Base-by-base conservation (phyloP, 805 yeast species). In the Brettanomyces nanus region DNA sequence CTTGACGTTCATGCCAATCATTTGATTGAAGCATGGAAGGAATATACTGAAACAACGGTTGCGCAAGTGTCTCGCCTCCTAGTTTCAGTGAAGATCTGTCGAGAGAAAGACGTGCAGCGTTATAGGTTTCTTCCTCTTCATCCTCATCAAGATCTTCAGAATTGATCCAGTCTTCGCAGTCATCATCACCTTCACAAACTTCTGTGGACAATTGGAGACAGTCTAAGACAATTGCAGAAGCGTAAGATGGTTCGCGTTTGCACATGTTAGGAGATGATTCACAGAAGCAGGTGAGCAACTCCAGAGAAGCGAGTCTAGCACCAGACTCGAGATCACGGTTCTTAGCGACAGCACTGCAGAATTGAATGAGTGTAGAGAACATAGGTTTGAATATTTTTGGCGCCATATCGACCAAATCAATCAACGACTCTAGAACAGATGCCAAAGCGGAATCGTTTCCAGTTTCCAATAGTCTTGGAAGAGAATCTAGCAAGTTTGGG, bases 251-350 rank as follows among this genome's bases (percentile, higher is more conserved):
- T 48, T 85, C 85, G 23, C 77, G 63, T 55, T 84, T 84, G 66
- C 97, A 90, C 98, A 92, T 92, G 36, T 78, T 79, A 28, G 98
- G 97, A 7, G 96, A 83, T 19, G 84, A 82, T 57, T 92, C 98
- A 42, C 92, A 77, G 55, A 92, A 92, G 0, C 95, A 83, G 5
- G 95, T 85, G 48, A 87, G 66, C 40, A 92, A 70, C 62, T 92
- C 98, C 45, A 92, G 65, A 4, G 96, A 92, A 1, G 92, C 81
- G 51, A 85, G 68, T 54, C 98, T 75, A 4, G 96, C 80, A 34
- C 67, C 62, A 17, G 86, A 71, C 20, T 86, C 97, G 48, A 87
- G 63, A 17, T 85, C 94, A 51, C 71, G 75, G 61, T 86, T 80
- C 52, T 84, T 85, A 36, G 86, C 74, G 23, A 92, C 90, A 13